Evolutionary conservation across 1,284 basidiomycete genomes (phyloP), one percentile per base, ranked within the genome.

Genomic region (Leccinum colubrinum): DNA sequence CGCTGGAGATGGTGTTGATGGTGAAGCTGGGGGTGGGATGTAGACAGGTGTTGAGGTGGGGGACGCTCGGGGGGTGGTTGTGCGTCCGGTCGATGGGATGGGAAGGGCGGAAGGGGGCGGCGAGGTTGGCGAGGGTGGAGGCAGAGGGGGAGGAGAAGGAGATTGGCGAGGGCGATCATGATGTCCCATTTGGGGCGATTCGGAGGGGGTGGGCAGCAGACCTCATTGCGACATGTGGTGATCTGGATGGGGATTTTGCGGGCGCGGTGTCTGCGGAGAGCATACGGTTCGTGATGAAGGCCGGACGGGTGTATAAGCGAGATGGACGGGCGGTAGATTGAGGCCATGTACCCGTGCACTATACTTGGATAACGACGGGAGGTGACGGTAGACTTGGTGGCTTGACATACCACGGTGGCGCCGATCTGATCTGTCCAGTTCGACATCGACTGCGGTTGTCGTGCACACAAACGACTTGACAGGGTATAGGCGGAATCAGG

Each of bases 1-100:
- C 83, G 30, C 72, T 84, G 46, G 87, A 88, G 76, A 77, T 88
- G 78, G 76, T 81, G 67, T 71, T 87, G 20, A 87, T 88, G 87
- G 80, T 81, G 12, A 68, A 72, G 15, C 76, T 86, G 3, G 86
- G 87, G 1, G 85, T 83, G 17, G 73, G 78, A 39, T 83, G 81
- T 81, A 72, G 74, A 43, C 75, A 77, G 58, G 83, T 88, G 9
- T 72, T 89, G 33, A 76, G 77, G n/a, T 86, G 85, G 83, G 82
- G 77, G 14, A 89, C 86, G 20, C 70, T 85, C 12, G 81, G 83
- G 3, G 84, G 85, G 1, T 86, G 86, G 85, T 75, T 79, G 67
- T 83, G 82, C 62, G 74, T 88, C 15, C 76, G 84, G 54, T 79
- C 81, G 41, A 71, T 77, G 69, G 73, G 77, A 39, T 86, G 83